Conservation (phyloP, 2,329 filamentous ascomycete genomes). For the Lachnellula willkommii region DNA sequence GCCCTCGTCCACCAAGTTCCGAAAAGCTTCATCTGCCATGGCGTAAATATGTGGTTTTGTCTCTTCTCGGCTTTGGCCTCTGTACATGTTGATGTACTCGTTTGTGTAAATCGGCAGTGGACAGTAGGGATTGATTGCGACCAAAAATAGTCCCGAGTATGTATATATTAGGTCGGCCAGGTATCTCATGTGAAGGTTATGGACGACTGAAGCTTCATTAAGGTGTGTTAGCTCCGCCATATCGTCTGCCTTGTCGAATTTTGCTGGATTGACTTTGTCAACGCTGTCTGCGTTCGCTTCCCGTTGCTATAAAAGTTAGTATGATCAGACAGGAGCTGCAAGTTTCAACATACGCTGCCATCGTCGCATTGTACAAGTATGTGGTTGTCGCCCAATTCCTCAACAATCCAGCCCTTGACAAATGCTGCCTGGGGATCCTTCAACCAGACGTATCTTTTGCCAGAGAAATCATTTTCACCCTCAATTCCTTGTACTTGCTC, state of each 20-base stretch:
- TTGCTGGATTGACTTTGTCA: slow-evolving; percentile 98
- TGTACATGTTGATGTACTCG: slow-evolving; percentile 98
- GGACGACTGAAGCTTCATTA: slow-evolving; percentile 95
- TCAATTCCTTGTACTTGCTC: slow-evolving; percentile 70
- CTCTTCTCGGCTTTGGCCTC: slow-evolving; percentile 82
- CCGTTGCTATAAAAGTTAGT: slow-evolving; percentile 59
- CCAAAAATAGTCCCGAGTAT: slow-evolving; percentile 93
- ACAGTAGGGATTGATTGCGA: slow-evolving; percentile 96
- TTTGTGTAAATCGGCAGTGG: slow-evolving; percentile 90
- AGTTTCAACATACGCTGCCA: slow-evolving; percentile 60
- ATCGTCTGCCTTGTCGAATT: slow-evolving; percentile 98
- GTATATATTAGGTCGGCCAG: slow-evolving; percentile 96
- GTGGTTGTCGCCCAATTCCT: slow-evolving; percentile 64
- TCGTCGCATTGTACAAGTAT: slow-evolving; percentile 91
- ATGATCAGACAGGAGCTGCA: neutral
- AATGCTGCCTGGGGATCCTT: slow-evolving; percentile 83
- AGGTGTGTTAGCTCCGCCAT: slow-evolving; percentile 98
- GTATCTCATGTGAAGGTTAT: slow-evolving; percentile 93
- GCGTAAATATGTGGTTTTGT: slow-evolving; percentile 97
- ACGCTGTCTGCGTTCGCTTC: slow-evolving; percentile 81
- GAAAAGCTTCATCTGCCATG: slow-evolving; percentile 94
- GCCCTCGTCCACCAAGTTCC: slow-evolving; percentile 90
- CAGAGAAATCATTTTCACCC: slow-evolving; percentile 97
- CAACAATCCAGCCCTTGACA: slow-evolving; percentile 84
- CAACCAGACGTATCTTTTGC: slow-evolving; percentile 97